Conservation (phyloP, 192 early-diverging fungal species). For the Pilaira anomala region DNA sequence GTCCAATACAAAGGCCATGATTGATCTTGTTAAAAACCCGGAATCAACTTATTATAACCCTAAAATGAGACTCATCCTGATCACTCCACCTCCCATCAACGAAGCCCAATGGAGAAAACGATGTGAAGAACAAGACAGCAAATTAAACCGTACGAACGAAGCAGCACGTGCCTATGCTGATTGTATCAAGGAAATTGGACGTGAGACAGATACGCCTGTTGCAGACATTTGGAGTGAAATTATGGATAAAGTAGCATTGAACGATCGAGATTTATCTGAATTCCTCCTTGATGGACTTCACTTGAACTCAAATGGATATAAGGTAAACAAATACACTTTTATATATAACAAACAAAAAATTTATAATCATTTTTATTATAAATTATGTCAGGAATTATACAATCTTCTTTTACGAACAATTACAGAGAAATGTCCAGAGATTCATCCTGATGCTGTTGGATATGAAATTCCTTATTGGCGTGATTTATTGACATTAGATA, state of each 20-base stretch:
- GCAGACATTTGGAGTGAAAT: slow-evolving; percentile 41
- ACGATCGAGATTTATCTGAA: slow-evolving; percentile 24
- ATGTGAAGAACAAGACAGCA: slow-evolving; percentile 27
- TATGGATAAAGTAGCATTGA: slow-evolving; percentile 33
- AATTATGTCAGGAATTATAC: slow-evolving; percentile 43
- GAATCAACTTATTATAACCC: slow-evolving; percentile 56
- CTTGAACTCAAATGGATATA: slow-evolving; percentile 50
- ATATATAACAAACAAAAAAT: background rate
- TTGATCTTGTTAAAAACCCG: slow-evolving; percentile 51
- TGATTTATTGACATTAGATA: slow-evolving; percentile 12
- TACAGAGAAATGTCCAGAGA: slow-evolving; percentile 40
- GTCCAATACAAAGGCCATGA: slow-evolving; percentile 57
- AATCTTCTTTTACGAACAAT: slow-evolving; percentile 44
- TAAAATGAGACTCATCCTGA: slow-evolving; percentile 57
- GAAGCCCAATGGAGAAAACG: slow-evolving; percentile 44
- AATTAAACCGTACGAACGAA: slow-evolving; percentile 37
- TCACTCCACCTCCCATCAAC: slow-evolving; percentile 70
- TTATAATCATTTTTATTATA: background rate
- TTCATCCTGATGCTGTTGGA: slow-evolving; percentile 48
- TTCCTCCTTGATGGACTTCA: slow-evolving; percentile 58
- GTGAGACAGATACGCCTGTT: slow-evolving; percentile 27
- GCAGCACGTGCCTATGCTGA: slow-evolving; percentile 53
- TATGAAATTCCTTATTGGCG: slow-evolving; percentile 41
- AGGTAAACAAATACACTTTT: slow-evolving; percentile 22
- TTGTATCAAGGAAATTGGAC: slow-evolving; percentile 39